Evolutionary conservation across 2,329 filamentous ascomycete genomes (phyloP), one percentile per base, ranked within the genome.

Genomic region (Colletotrichum agaves): DNA sequence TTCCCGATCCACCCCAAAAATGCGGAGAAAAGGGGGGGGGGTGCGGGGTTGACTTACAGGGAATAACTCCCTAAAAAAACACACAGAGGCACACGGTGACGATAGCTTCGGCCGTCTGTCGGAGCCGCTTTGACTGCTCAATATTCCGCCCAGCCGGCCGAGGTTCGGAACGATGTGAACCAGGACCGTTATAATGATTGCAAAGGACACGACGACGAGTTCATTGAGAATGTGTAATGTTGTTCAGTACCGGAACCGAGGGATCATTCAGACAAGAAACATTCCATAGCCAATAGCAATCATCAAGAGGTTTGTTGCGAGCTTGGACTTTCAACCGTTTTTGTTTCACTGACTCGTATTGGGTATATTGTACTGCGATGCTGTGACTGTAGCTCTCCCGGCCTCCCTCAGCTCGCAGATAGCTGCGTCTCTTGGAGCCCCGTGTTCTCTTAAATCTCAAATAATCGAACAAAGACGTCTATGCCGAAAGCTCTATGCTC

Each of bases 341-440:
- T 52, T 52, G 67, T 47, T 68, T 43, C 59, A 61, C 47, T 52
- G 27, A 33, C 47, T 67, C 8, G 33, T 31, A 17, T 58, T 35
- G 65, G 63, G 65, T 69, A 69, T 69, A 69, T 69, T 37, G 31
- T 47, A 67, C 57, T 55, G 50, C 62, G 35, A 67, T 57, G 50
- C 43, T 69, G 35, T 37, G 37, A 58, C 37, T 64, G 53, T 53
- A 47, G 31, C 37, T 43, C 39, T 50, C 23, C 27, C 57, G 21
- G 6, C 37, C 5, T 17, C 27, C 43, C 7, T 23, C 39, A 23
- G 27, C 17, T 47, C 21, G 39, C 35, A 10, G 33, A 19, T 31
- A 13, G 39, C 12, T n/a, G 43, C 39, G 31, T 6, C 43, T 27
- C 31, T 15, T 23, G 33, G 11, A 15, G 35, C 17, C 3, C 13